Percentiles rank a stretch among this genome's conserved stretches.
These are phyloP conservation scores for Arthrinium puccinioides DNA, from an alignment of 2,329 filamentous ascomycete species.

Conservation along the genomic window DNA sequence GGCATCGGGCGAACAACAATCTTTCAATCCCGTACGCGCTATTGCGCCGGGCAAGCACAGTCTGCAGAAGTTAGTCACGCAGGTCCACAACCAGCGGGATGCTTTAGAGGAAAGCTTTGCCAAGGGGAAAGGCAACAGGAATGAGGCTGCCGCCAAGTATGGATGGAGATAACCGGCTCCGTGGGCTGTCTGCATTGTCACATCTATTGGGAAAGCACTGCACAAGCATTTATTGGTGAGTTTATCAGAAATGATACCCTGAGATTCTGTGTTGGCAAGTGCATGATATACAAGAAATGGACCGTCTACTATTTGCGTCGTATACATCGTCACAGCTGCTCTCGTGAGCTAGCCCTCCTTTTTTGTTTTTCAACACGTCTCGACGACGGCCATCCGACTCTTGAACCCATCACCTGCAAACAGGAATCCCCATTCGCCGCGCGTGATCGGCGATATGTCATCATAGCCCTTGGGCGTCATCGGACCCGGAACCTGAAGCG, in stretches of 20 bases:
- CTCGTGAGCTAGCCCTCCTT: neutral
- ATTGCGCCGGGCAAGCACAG: slow-evolving; percentile 87
- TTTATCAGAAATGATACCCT: too few relatives aligned
- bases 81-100: slow-evolving; percentile 74
- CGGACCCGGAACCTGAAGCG: slow-evolving; percentile 31
- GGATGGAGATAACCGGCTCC: slow-evolving; percentile 64
- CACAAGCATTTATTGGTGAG: too few relatives aligned
- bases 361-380: slow-evolving; percentile 34
- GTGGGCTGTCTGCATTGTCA: too few relatives aligned
- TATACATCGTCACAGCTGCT: neutral
- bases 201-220: too few relatives aligned
- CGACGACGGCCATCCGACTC: slow-evolving; percentile 38
- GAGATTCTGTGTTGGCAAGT: too few relatives aligned
- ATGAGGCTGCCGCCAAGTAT: slow-evolving; percentile 75
- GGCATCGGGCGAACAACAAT: slow-evolving; percentile 59
- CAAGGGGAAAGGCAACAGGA: slow-evolving; percentile 68
- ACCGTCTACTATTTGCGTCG: too few relatives aligned
- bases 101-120: slow-evolving; percentile 91
- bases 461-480: slow-evolving; percentile 53
- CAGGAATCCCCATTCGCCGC: slow-evolving; percentile 56
- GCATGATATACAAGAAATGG: too few relatives aligned
- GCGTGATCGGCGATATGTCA: slow-evolving; percentile 55
- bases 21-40: slow-evolving; percentile 74
- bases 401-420: slow-evolving; percentile 41
- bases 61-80: slow-evolving; percentile 78